These are phyloP conservation scores for Verticillium isaacii DNA, from an alignment of 2,329 filamentous ascomycete genomes.

Conservation along the genomic window DNA sequence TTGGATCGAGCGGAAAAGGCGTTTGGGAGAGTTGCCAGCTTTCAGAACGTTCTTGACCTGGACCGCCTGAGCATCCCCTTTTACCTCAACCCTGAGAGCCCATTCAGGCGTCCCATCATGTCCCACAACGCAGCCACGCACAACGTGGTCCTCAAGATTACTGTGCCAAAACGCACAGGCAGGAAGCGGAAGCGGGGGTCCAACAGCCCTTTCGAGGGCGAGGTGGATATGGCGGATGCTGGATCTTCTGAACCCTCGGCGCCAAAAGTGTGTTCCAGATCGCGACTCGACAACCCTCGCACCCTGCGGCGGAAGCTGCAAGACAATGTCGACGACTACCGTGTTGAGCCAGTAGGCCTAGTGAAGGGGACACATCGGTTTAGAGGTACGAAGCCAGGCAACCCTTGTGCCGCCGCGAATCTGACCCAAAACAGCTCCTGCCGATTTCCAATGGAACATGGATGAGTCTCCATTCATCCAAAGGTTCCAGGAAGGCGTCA, in stretches of 20 bases:
- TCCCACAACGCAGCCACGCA: slow-evolving; percentile 73
- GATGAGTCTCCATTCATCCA: slow-evolving; percentile 64
- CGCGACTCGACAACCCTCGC: slow-evolving; percentile 47
- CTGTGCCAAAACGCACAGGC: slow-evolving; percentile 80
- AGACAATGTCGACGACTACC: slow-evolving; percentile 66
- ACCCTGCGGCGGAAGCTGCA: slow-evolving; percentile 58
- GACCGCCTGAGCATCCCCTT: slow-evolving; percentile 55
- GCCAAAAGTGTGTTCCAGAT: slow-evolving; percentile 33
- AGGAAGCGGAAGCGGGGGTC: slow-evolving; percentile 80
- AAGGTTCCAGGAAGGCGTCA: slow-evolving; percentile 64
- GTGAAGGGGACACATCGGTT: slow-evolving; percentile 83
- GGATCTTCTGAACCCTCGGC: slow-evolving; percentile 16
- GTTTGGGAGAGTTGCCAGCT: slow-evolving; percentile 32
- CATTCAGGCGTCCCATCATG: slow-evolving; percentile 70
- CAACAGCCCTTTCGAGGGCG: slow-evolving; percentile 56
- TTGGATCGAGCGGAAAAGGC: slow-evolving; percentile 36
- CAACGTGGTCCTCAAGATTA: slow-evolving; percentile 82
- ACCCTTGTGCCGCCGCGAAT: neutral
- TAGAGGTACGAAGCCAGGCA: slow-evolving; percentile 46
- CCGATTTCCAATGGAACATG: slow-evolving; percentile 82
- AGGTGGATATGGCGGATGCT: slow-evolving; percentile 21
- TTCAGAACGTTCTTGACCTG: slow-evolving; percentile 40
- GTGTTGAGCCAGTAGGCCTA: slow-evolving; percentile 64
- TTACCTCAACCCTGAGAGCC: slow-evolving; percentile 76
- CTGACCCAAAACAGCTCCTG: slow-evolving; percentile 48